Evolutionary conservation across 768 basidiomycete genomes (phyloP).

Genomic region (Pisolithus tinctorius): DNA sequence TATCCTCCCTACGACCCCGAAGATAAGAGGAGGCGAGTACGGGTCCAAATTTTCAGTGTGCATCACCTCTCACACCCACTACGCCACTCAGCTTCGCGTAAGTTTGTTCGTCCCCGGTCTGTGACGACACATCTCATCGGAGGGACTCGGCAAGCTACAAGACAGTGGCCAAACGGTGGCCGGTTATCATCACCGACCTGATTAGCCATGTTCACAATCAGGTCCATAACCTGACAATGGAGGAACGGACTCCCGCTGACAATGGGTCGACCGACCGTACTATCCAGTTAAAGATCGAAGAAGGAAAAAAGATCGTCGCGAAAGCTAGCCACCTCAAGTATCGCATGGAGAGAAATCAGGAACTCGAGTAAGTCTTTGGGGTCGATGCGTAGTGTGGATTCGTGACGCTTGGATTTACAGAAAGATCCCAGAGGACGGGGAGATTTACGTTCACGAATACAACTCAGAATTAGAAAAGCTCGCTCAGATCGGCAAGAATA

Average conservation of each 20-base stretch:
- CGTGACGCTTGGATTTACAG: conserved; percentile 30
- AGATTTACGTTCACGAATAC: conserved; percentile 61
- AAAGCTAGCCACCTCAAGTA: conserved; percentile 71
- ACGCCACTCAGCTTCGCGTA: not conserved
- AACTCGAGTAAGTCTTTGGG: conserved; percentile 52
- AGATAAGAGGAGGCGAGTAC: conserved; percentile 53
- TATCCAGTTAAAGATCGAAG: conserved; percentile 35
- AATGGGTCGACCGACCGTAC: not conserved
- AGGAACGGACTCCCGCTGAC: too few relatives aligned
- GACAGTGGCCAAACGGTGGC: conserved; percentile 69
- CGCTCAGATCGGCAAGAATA: conserved; percentile 41
- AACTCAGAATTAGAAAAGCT: conserved; percentile 63
- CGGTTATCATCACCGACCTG: conserved; percentile 67
- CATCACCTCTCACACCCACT: not conserved
- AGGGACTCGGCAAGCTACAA: conserved; percentile 28
- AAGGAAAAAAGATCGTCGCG: conserved; percentile 71
- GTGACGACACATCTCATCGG: not conserved
- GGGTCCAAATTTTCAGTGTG: not conserved
- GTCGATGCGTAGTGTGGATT: not conserved
- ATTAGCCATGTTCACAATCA: conserved; percentile 63
- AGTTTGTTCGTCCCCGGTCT: not conserved
- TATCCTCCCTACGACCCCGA: conserved; percentile 70
- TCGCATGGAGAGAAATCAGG: conserved; percentile 69
- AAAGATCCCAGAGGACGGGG: conserved; percentile 69
- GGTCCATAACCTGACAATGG: conserved; percentile 49